A percentile compares a stretch with the other conserved stretches of the same genome.
phyloP scores from a whole-genome alignment of 83 land plant species.

The Thuja plicata region DNA sequence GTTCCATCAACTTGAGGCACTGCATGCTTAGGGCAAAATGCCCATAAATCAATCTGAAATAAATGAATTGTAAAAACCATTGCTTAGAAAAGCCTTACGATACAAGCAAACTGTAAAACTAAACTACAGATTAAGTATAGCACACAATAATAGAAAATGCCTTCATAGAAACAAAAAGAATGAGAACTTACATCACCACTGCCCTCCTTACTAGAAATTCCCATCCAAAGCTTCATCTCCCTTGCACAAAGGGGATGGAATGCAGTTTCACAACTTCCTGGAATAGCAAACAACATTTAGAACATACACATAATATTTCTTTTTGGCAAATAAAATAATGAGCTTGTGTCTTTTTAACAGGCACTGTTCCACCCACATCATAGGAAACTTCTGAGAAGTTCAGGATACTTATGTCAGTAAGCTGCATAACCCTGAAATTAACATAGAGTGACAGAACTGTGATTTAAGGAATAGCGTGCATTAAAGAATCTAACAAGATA shows the following conservation, averaged over 20 bases:
- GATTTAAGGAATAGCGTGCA: background rate
- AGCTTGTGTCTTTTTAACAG: background rate
- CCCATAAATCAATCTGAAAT: slow-evolving; percentile 78
- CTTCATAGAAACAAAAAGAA: background rate
- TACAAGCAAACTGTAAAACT: background rate
- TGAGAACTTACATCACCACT: slow-evolving; percentile 59
- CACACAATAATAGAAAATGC: background rate
- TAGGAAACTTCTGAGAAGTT: background rate
- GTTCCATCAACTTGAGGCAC: slow-evolving; percentile 22
- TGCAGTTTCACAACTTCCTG: slow-evolving; percentile 82
- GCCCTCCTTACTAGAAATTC: slow-evolving; percentile 75
- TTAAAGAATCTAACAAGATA: background rate
- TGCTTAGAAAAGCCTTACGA: background rate
- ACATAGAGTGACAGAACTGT: background rate
- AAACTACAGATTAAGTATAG: background rate
- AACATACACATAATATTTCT: background rate
- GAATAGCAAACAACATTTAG: slow-evolving; percentile 6
- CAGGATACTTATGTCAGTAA: slow-evolving; percentile 1
- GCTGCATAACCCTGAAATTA: background rate
- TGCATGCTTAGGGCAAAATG: slow-evolving; percentile 83
- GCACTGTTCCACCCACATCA: background rate
- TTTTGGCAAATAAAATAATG: background rate
- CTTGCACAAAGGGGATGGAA: slow-evolving; percentile 97
- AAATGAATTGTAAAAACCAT: background rate
- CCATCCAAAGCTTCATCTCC: slow-evolving; percentile 78